A percentile compares a stretch with the other conserved stretches of the same genome.
Conservation (phyloP, 2,329 filamentous ascomycete genomes). For the Fulvia fulva region DNA sequence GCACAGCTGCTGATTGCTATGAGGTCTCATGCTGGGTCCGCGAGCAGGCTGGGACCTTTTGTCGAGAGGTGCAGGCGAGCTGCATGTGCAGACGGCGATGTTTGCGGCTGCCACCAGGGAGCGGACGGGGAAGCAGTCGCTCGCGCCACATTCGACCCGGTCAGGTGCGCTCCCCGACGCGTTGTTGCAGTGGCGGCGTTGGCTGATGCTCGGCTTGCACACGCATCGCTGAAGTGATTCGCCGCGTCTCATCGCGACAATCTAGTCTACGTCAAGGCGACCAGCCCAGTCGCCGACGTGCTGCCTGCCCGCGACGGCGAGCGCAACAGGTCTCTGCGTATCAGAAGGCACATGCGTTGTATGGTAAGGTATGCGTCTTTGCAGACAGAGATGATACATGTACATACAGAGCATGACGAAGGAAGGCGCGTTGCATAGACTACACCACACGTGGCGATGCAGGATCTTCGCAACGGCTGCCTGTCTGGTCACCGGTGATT, state of each 20-base stretch:
- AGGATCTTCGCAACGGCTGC: background rate
- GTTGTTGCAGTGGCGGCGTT: background rate
- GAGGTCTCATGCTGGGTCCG: background rate
- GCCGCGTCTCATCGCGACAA: background rate
- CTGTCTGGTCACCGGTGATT: background rate
- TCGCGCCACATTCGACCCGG: background rate
- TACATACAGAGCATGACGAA: background rate
- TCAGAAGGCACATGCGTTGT: too few species aligned
- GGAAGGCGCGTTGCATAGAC: background rate
- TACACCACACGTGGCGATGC: background rate
- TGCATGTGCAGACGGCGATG: constrained; percentile 1
- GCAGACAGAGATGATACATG: background rate
- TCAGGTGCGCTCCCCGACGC: background rate
- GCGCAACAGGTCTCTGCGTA: background rate
- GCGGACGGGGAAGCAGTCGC: background rate
- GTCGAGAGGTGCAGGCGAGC: background rate
- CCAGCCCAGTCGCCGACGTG: background rate
- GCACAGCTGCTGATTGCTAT: background rate
- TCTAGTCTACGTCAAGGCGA: background rate
- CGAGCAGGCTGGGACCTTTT: background rate
- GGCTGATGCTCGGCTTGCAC: background rate
- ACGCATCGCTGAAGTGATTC: background rate
- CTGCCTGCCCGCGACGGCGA: background rate
- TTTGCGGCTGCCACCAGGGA: background rate
- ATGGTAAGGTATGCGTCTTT: too few species aligned